A percentile compares a stretch with the other conserved stretches of the same genome.
Evolutionary conservation across 352 stramenopile genomes (phyloP).

Genomic region (Pythium rishiriense): DNA sequence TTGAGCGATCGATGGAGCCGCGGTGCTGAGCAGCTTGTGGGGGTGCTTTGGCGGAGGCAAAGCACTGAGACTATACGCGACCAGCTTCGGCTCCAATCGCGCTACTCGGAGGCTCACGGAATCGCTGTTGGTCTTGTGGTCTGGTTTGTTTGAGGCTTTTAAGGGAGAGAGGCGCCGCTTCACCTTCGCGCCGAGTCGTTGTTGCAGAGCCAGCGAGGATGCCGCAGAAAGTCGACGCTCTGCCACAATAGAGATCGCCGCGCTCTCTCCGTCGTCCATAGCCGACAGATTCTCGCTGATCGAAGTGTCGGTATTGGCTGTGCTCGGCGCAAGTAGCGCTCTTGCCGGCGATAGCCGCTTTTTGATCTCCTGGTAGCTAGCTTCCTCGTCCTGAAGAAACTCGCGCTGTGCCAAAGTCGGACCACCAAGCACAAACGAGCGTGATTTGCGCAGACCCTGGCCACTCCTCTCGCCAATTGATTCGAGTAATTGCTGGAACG

Average conservation of each 20-base stretch:
- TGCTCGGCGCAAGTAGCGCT: background rate
- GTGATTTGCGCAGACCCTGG: conserved; percentile 6
- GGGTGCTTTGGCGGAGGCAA: conserved; percentile 25
- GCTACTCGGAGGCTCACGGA: conserved; percentile 30
- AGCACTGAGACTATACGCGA: conserved; percentile 54
- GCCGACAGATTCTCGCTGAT: background rate
- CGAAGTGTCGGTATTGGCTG: background rate
- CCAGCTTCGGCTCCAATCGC: conserved; percentile 33
- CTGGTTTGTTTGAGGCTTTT: conserved; percentile 7
- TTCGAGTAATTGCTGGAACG: conserved; percentile 61
- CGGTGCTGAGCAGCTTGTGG: background rate
- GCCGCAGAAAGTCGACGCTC: conserved; percentile 18
- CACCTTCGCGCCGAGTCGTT: conserved; percentile 23
- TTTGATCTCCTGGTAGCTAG: conserved; percentile 26
- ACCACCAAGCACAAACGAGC: conserved; percentile 38
- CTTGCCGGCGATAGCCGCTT: conserved; percentile 1
- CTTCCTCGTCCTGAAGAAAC: conserved; percentile 50
- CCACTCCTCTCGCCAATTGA: conserved; percentile 39
- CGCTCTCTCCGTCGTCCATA: conserved; percentile 1
- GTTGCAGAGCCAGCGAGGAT: conserved; percentile 1
- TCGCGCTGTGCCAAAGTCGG: conserved; percentile 38
- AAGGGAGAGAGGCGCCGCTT: conserved; percentile 24
- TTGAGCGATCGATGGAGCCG: background rate
- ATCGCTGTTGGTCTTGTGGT: background rate
- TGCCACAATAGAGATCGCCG: conserved; percentile 18